These are phyloP conservation scores for Lindgomyces ingoldianus DNA, from an alignment of 495 filamentous ascomycete species.

Conservation along the genomic window DNA sequence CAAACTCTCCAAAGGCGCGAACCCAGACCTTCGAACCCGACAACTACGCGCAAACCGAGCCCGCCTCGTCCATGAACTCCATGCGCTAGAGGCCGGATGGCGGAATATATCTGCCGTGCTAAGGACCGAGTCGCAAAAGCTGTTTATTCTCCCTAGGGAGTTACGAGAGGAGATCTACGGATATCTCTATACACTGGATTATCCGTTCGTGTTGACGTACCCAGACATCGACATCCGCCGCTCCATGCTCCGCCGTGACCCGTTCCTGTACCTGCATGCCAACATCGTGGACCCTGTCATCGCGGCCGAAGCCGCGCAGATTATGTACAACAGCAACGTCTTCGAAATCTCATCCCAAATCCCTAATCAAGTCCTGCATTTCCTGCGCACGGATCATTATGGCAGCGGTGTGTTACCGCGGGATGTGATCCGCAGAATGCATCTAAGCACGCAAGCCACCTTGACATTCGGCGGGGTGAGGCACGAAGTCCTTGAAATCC, in stretches of 20 bases:
- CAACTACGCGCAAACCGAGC: neutral
- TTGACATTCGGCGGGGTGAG: neutral
- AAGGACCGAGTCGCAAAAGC: neutral
- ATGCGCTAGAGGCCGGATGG: slow-evolving; percentile 10
- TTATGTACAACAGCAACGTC: slow-evolving; percentile 12
- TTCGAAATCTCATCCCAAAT: slow-evolving; percentile 5
- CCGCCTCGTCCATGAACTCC: neutral
- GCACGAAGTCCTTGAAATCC: neutral
- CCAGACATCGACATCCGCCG: neutral
- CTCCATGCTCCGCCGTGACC: slow-evolving; percentile 12
- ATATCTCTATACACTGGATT: slow-evolving; percentile 4
- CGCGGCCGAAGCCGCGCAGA: slow-evolving; percentile 18
- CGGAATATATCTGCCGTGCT: neutral
- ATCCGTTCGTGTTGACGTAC: neutral
- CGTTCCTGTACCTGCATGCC: slow-evolving; percentile 14
- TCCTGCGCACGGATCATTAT: slow-evolving; percentile 13
- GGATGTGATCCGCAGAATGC: neutral
- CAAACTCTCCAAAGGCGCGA: neutral
- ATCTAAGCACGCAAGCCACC: neutral
- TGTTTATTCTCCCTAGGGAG: slow-evolving; percentile 8
- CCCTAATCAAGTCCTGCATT: neutral
- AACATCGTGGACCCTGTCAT: slow-evolving; percentile 12
- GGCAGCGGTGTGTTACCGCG: neutral
- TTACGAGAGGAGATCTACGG: slow-evolving; percentile 13
- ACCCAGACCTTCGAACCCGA: neutral